Base-by-base conservation (phyloP, 208 protist species). In the Leishmania martiniquensis region DNA sequence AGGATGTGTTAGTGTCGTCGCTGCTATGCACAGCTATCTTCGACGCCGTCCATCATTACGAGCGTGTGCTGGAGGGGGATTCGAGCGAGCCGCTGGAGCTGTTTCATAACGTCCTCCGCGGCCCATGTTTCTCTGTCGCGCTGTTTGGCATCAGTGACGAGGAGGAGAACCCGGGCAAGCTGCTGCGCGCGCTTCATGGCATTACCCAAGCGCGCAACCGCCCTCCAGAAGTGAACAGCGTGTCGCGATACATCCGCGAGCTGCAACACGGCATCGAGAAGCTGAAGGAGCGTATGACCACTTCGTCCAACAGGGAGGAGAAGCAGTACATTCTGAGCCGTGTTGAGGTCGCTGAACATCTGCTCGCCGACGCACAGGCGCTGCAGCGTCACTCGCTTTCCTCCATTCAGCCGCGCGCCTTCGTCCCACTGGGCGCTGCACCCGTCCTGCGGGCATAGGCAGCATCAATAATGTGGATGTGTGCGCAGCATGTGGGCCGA, bases 11-110 rank as follows among this genome's bases (percentile, higher is more conserved):
- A 39, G 82, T 94, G 65, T 94, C 92, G 32, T 92, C 90, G 42
- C 82, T 96, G 29, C 60, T 91, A 37, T 88, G 84, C 59, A 93
- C 90, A 15, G 88, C 92, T 12, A 89, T 94, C 32, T 96, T 96
- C 39, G 90, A 94, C 74, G 83, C 84, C 0, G 87, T 96, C 34
- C 87, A 93, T 52, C 89, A 94, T 78, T 96, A 93, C 83, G 76
- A 77, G 39, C 78, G 72, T 12, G 83, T 91, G 63, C 80, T 94
- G 45, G 76, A 79, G 42, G 78, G 84, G 29, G 77, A 82, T 62
- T 65, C 85, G 2, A 60, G 70, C 12, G 89, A 96, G 59, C 92
- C 89, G 66, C 85, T 91, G 37, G 85, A 89, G 42, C 75, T 96
- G 42, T 94, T 96, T 73, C 84, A 84, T 37, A 80, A 84, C 70